These are phyloP conservation scores for Plasmodium gonderi DNA, from an alignment of 169 alveolate species.

Conservation along the genomic window DNA sequence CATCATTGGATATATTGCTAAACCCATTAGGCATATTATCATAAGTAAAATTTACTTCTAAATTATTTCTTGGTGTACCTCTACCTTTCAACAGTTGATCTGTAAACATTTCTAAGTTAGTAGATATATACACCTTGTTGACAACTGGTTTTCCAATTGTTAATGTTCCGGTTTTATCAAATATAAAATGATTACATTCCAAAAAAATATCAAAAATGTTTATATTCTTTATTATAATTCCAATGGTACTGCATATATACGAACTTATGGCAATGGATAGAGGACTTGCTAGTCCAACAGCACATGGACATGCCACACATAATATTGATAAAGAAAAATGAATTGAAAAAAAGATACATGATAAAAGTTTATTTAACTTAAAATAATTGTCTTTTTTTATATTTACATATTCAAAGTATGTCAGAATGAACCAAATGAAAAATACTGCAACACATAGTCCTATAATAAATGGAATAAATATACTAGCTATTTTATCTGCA, in stretches of 20 bases:
- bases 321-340: constrained; percentile 71
- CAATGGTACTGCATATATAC: constrained; percentile 63
- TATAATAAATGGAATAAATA: constrained; percentile 49
- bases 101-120: constrained; percentile 35
- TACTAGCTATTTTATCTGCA: constrained; percentile 71
- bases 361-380: constrained; percentile 31
- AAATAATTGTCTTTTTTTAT: constrained; percentile 29
- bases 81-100: constrained; percentile 43
- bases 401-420: constrained; percentile 57
- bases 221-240: constrained; percentile 63
- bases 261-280: constrained; percentile 68
- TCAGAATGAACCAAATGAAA: constrained; percentile 57
- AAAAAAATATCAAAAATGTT: constrained; percentile 54
- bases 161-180: constrained; percentile 71
- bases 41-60: neutral
- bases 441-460: constrained; percentile 54
- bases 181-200: constrained; percentile 68
- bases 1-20: neutral
- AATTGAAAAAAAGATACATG: constrained; percentile 58
- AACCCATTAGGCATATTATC: neutral
- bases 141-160: constrained; percentile 74
- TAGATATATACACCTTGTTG: constrained; percentile 41
- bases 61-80: neutral
- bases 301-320: constrained; percentile 76
- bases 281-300: constrained; percentile 74